Percentiles rank a stretch among this genome's conserved stretches.
Evolutionary conservation across 2,329 filamentous ascomycete species (phyloP).

Genomic region (Fusarium falciforme): DNA sequence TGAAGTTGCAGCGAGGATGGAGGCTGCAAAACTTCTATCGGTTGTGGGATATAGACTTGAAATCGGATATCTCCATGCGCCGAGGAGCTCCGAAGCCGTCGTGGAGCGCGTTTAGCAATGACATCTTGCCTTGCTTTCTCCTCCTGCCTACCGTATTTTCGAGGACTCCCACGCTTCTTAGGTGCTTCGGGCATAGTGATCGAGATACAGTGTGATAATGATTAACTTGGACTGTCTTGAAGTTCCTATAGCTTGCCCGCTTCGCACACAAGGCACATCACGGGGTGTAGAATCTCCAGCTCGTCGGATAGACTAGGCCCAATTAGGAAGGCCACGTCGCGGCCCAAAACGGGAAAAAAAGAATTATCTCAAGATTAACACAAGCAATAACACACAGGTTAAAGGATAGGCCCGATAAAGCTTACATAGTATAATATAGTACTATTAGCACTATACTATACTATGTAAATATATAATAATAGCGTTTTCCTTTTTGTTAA

Average conservation of each 20-base stretch:
- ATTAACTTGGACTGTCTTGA: background rate
- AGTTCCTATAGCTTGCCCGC: background rate
- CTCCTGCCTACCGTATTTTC: conserved; percentile 2
- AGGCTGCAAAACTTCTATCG: too few relatives aligned
- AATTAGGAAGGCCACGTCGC: too few relatives aligned
- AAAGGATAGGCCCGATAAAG: too few relatives aligned
- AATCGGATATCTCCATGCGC: background rate
- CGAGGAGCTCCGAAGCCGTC: background rate
- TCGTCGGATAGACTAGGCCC: too few relatives aligned
- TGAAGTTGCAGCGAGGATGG: too few relatives aligned
- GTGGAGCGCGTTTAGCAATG: conserved; percentile 5
- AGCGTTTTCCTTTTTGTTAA: background rate
- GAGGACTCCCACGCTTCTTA: conserved; percentile 2
- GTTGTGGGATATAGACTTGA: too few relatives aligned
- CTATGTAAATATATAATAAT: background rate
- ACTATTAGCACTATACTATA: background rate
- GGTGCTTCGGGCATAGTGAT: conserved; percentile 5
- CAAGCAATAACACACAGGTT: too few relatives aligned
- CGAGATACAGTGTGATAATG: background rate
- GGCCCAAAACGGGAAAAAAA: too few relatives aligned
- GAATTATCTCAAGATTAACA: too few relatives aligned
- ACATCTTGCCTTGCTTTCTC: conserved; percentile 7
- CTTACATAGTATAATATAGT: too few relatives aligned
- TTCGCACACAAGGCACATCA: too few relatives aligned
- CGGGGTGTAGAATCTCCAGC: too few relatives aligned